Evolutionary conservation across 2,329 filamentous ascomycete species (phyloP), one percentile per base, ranked within the genome.

Genomic region (Fusarium kyushuense): DNA sequence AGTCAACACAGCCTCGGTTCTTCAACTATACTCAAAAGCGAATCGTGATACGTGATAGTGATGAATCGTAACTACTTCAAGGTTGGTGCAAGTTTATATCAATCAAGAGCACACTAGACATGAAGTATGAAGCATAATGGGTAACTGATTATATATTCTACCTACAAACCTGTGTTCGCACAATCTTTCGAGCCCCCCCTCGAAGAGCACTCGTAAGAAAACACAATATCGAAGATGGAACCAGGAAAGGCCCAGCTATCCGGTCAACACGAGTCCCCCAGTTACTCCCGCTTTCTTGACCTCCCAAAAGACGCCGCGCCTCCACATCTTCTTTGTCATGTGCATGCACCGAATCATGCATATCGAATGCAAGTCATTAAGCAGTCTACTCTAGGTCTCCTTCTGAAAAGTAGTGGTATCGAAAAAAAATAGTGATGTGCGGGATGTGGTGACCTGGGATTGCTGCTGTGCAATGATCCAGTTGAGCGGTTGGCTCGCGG

Each of bases 361-460:
- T 38, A 56, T 66, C 61, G 46, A 57, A 51, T 64, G 54, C 60
- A 71, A 73, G 61, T 70, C 72, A 76, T 75, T 74, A 76, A 69
- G 70, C 72, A 73, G 66, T 79, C 75, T 78, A 79, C 72, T 79
- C 76, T 77, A 78, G 43, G 54, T 58, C 71, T 68, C 69, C 71
- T 70, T 65, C 63, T 67, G 71, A 65, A 74, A 74, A 69, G 63
- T 73, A 63, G 67, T 79, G 78, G 78, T 80, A 80, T 80, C 76
- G 76, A 78, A 79, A 76, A 75, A 73, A 71, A 70, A 5, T 72
- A 70, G 48, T 65, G 48, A 67, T 63, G 69, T 56, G 71, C 57
- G 53, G 59, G 67, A 61, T 43, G 63, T 59, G 55, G 49, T 67
- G 53, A 55, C 48, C 48, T 57, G 43, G 42, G 52, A 55, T 42